These are phyloP conservation scores for Anthostomella pinea DNA, from an alignment of 2,329 filamentous ascomycete genomes.

Conservation along the genomic window DNA sequence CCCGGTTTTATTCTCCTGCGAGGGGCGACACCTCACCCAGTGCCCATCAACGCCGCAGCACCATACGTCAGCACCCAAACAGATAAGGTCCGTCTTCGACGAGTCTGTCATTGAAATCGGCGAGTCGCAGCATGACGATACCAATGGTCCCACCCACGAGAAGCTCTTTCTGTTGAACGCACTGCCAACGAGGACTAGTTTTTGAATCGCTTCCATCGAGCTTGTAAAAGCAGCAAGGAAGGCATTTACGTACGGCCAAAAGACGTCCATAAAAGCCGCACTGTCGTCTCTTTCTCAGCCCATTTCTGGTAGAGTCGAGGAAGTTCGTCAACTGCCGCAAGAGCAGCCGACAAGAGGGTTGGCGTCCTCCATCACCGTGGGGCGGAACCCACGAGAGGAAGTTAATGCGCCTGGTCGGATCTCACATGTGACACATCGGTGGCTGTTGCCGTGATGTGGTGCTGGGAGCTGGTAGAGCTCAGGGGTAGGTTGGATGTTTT, in stretches of 20 bases:
- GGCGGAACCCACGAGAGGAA: constrained; percentile 41
- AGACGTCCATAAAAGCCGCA: constrained; percentile 92
- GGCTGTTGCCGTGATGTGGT: constrained; percentile 41
- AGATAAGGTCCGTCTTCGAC: constrained; percentile 23
- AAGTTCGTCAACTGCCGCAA: constrained; percentile 30
- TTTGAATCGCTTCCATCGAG: constrained; percentile 78
- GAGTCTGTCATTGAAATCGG: constrained; percentile 26
- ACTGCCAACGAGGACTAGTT: constrained; percentile 87
- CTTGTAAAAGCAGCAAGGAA: constrained; percentile 47
- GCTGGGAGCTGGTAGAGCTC: constrained; percentile 35
- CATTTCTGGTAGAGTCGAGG: constrained; percentile 46
- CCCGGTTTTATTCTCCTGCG: constrained; percentile 47
- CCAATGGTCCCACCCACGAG: constrained; percentile 22
- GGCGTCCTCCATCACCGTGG: constrained; percentile 47
- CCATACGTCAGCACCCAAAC: constrained; percentile 8
- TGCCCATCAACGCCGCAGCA: constrained; percentile 14
- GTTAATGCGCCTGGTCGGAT: constrained; percentile 59
- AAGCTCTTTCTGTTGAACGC: constrained; percentile 74
- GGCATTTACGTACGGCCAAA: constrained; percentile 81
- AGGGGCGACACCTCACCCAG: constrained; percentile 17
- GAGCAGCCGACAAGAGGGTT: constrained; percentile 34
- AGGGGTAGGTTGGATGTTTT: constrained; percentile 27
- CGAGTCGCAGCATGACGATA: constrained; percentile 19
- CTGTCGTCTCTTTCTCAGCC: constrained; percentile 50
- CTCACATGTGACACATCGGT: constrained; percentile 46